A percentile compares a stretch with the other conserved stretches of the same genome.
phyloP scores from a whole-genome alignment of 1,139 yeast genomes.

The Scheffersomyces lignicola region DNA sequence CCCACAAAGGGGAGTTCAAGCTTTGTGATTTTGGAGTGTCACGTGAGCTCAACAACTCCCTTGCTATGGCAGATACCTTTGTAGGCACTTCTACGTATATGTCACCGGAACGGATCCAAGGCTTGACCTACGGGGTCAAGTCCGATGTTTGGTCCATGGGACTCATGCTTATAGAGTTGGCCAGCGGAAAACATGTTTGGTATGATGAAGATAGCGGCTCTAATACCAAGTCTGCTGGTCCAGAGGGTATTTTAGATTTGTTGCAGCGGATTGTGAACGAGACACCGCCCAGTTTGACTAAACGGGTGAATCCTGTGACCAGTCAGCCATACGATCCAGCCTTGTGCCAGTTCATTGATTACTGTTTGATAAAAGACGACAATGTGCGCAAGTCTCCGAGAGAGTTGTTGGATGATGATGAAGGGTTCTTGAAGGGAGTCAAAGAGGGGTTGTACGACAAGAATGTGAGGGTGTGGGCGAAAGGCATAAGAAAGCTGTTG shows the following conservation, averaged over 20 bases:
- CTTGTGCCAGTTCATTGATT: constrained; percentile 63
- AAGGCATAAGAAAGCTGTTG: constrained; percentile 30
- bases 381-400: constrained; percentile 61
- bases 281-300: constrained; percentile 69
- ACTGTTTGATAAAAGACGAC: constrained; percentile 69
- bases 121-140: constrained; percentile 86
- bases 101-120: constrained; percentile 98
- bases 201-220: constrained; percentile 23
- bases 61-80: constrained; percentile 85
- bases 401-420: constrained; percentile 45
- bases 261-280: constrained; percentile 93
- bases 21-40: constrained; percentile 94
- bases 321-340: constrained; percentile 31
- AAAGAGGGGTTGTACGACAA: constrained; percentile 42
- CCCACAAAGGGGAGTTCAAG: constrained; percentile 77
- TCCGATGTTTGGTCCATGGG: constrained; percentile 98
- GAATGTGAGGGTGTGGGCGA: constrained; percentile 53
- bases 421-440: constrained; percentile 47
- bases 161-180: constrained; percentile 81
- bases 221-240: constrained; percentile 34
- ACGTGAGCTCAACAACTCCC: constrained; percentile 83
- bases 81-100: constrained; percentile 97
- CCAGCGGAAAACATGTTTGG: constrained; percentile 68
- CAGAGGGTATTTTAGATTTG: constrained; percentile 86
- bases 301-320: constrained; percentile 26